Evolutionary conservation across 768 basidiomycete species (phyloP), one percentile per base, ranked within the genome.

Genomic region (Suillus variegatus): DNA sequence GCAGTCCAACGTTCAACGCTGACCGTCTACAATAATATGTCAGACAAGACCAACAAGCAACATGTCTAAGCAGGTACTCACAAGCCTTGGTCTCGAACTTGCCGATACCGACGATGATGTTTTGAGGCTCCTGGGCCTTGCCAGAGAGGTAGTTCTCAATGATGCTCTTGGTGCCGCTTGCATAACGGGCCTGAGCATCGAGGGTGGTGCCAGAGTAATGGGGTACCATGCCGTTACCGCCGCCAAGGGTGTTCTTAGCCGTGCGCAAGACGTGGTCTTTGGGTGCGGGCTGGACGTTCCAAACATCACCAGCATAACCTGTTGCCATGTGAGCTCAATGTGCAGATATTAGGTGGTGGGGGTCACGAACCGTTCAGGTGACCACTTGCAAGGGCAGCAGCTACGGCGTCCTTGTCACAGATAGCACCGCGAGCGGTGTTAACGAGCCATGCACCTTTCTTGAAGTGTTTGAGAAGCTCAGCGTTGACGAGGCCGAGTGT

Each of bases 361-460:
- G 7, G 32, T 25, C 44, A 70, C 68, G 54, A 52, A 77, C 90
- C 94, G 63, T 80, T 76, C 67, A 96, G 76, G 40, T 93, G 91
- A n/a, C 94, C 94, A 61, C 84, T 88, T 79, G 86, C 82, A 64
- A 97, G 75, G 14, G 94, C 93, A 0, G 75, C 87, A 5, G 89
- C 88, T 65, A 96, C 89, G 51, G 87, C 93, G 67, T 94, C 87
- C 69, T 88, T 88, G 78, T 93, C 89, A 74, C 92, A 94, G 72
- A 97, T 94, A 49, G 95, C 95, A 52, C 95, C 95, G 70, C 94
- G 92, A 61, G 93, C 93, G 36, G 93, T 94, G 85, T 97, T 97
- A 73, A 97, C 90, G 71, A 96, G 86, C 91, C 91, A 95, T 18
- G 94, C 86, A 58, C 93, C 94, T 75, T 91, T 90, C 85, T 97